These are phyloP conservation scores for Pseudocercospora pini-densiflorae DNA, from an alignment of 2,329 filamentous ascomycete genomes.

Conservation along the genomic window DNA sequence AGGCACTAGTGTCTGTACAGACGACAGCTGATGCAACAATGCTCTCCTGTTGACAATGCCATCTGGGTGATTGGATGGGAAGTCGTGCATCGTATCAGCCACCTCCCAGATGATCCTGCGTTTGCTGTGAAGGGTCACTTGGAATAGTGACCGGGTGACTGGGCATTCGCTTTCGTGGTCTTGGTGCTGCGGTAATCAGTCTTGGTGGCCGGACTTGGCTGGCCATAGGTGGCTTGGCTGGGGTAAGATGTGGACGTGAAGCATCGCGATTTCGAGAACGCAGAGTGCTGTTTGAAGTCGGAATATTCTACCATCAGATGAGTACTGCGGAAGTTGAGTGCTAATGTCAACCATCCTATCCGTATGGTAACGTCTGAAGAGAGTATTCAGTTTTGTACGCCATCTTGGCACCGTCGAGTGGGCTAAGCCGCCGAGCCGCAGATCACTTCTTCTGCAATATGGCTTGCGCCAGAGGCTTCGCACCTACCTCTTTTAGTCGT, in stretches of 20 bases:
- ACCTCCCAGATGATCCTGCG: constrained; percentile 3
- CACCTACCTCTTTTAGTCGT: constrained; percentile 2
- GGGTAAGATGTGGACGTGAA: neutral
- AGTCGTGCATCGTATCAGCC: constrained; percentile 1
- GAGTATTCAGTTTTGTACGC: neutral
- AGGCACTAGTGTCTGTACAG: neutral
- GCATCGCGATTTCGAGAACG: neutral
- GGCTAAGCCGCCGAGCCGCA: constrained; percentile 17
- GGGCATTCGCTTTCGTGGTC: constrained; percentile 9
- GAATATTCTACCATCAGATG: no score
- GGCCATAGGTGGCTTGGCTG: neutral
- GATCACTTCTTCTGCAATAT: constrained; percentile 10
- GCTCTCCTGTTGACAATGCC: constrained; percentile 5
- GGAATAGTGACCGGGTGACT: constrained; percentile 4
- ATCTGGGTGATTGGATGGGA: constrained; percentile 12
- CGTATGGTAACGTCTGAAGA: neutral
- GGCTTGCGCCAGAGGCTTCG: neutral
- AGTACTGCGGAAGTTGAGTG: no score
- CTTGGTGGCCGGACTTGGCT: constrained; percentile 16
- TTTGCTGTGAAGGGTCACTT: neutral
- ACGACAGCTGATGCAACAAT: neutral
- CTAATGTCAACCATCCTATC: neutral
- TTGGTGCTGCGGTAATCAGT: constrained; percentile 12
- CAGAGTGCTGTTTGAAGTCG: neutral
- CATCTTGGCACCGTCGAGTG: neutral